phyloP scores from a whole-genome alignment of 257 asterid species.

The Gentiana macrophylla region DNA sequence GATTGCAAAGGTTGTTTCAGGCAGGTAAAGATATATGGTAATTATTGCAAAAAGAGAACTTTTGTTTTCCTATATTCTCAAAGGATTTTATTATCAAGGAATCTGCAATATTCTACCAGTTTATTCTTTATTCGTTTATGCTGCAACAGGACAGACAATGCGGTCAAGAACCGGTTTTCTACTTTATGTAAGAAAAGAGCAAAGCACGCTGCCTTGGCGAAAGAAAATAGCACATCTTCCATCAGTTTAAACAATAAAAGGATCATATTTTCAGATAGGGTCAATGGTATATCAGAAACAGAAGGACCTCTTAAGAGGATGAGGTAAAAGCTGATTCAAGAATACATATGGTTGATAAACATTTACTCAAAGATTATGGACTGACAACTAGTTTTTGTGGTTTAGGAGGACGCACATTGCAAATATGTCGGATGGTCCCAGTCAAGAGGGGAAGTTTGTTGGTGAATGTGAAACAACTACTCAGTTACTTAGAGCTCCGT shows the following conservation, averaged over 20 bases:
- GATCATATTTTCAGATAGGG: conserved; percentile 49
- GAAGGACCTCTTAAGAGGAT: conserved; percentile 53
- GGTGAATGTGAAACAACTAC: conserved; percentile 33
- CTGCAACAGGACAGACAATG: conserved; percentile 78
- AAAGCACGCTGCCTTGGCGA: conserved; percentile 74
- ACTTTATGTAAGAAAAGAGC: conserved; percentile 97
- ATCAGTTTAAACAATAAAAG: conserved; percentile 80
- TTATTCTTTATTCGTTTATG: conserved; percentile 4
- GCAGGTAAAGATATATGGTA: conserved; percentile 56
- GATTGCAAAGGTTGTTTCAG: conserved; percentile 98
- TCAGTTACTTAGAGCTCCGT: conserved; percentile 56
- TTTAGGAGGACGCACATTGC: conserved; percentile 38
- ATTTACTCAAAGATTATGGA: conserved; percentile 5
- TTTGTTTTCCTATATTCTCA: background rate
- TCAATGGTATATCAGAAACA: conserved; percentile 35
- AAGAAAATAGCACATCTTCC: conserved; percentile 57
- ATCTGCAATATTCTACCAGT: background rate
- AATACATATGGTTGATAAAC: conserved; percentile 4
- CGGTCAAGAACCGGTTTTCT: conserved; percentile 96
- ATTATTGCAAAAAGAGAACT: background rate
- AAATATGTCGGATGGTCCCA: conserved; percentile 21
- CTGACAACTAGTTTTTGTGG: conserved; percentile 12
- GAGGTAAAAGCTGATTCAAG: conserved; percentile 36
- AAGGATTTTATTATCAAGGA: background rate
- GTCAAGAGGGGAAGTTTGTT: conserved; percentile 28